These are phyloP conservation scores for Lipomyces sp. DNA, from an alignment of 805 yeast species.

Conservation along the genomic window DNA sequence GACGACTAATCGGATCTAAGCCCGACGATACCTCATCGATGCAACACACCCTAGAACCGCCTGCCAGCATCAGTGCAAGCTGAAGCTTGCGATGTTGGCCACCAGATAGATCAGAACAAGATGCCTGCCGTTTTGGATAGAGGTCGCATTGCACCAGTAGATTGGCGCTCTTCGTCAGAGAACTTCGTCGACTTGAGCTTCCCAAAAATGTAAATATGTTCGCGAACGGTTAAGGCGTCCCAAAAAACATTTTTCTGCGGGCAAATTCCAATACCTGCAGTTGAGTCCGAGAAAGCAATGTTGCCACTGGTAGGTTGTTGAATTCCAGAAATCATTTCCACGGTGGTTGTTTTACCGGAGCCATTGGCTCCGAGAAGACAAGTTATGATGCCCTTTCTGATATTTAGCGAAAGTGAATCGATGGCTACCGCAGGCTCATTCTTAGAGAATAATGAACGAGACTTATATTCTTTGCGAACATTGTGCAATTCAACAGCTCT, in stretches of 20 bases:
- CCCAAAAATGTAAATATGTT: slow-evolving; percentile 44
- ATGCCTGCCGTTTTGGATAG: slow-evolving; percentile 31
- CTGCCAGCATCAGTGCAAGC: slow-evolving; percentile 45
- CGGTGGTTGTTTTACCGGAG: slow-evolving; percentile 46
- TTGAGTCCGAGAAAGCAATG: slow-evolving; percentile 34
- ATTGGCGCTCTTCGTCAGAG: slow-evolving; percentile 13
- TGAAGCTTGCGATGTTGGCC: slow-evolving; percentile 47
- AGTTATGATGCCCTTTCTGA: slow-evolving; percentile 43
- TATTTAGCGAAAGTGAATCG: slow-evolving; percentile 38
- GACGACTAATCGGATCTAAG: slow-evolving; percentile 45
- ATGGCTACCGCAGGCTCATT: slow-evolving; percentile 41
- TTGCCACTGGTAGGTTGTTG: slow-evolving; percentile 34
- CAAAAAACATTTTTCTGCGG: slow-evolving; percentile 46
- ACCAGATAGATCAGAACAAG: slow-evolving; percentile 42
- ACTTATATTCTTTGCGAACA: slow-evolving; percentile 6
- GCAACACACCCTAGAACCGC: slow-evolving; percentile 45
- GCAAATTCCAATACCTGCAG: slow-evolving; percentile 43
- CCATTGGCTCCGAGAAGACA: slow-evolving; percentile 47
- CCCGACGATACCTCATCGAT: slow-evolving; percentile 48
- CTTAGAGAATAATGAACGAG: background rate
- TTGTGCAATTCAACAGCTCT: slow-evolving; percentile 9
- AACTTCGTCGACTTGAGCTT: slow-evolving; percentile 36
- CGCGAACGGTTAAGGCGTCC: slow-evolving; percentile 43
- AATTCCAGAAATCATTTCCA: slow-evolving; percentile 45
- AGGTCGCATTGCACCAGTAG: slow-evolving; percentile 43